phyloP scores from a whole-genome alignment of 2,329 filamentous ascomycete species.

The Colletotrichum scovillei region DNA sequence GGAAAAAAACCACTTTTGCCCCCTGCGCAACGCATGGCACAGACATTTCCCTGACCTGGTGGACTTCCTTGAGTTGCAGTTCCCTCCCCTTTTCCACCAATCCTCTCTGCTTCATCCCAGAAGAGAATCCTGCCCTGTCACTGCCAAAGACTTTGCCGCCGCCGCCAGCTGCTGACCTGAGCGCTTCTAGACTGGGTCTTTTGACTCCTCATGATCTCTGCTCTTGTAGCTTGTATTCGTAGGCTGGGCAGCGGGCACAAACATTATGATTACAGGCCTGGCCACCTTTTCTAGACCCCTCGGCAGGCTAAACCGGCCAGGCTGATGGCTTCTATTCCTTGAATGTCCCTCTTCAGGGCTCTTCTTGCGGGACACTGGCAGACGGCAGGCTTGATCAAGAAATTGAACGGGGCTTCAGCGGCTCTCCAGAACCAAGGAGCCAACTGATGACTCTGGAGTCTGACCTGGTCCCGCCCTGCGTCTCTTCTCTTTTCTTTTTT shows the following conservation, averaged over 20 bases:
- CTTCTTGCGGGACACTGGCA: background rate
- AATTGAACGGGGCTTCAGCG: background rate
- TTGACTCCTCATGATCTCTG: conserved; percentile 4
- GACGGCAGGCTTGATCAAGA: background rate
- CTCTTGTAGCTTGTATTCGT: background rate
- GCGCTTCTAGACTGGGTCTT: background rate
- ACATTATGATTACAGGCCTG: background rate
- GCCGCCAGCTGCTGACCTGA: conserved; percentile 20
- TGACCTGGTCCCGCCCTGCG: background rate
- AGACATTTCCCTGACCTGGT: background rate
- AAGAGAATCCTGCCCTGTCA: background rate
- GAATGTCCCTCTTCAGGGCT: background rate
- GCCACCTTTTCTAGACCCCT: background rate
- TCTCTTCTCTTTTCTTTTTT: background rate
- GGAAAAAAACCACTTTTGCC: background rate
- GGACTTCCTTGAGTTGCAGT: too few relatives aligned
- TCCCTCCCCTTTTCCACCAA: conserved; percentile 27
- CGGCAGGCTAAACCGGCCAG: background rate
- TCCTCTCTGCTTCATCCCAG: conserved; percentile 6
- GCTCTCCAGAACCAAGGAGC: background rate
- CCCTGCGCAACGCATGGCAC: conserved; percentile 15
- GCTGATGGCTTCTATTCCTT: background rate
- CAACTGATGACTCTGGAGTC: background rate
- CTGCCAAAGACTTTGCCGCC: conserved; percentile 4
- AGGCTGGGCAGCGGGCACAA: background rate